Evolutionary conservation across 192 early-diverging fungal species (phyloP).

Genomic region (Ambispora gerdemannii): DNA sequence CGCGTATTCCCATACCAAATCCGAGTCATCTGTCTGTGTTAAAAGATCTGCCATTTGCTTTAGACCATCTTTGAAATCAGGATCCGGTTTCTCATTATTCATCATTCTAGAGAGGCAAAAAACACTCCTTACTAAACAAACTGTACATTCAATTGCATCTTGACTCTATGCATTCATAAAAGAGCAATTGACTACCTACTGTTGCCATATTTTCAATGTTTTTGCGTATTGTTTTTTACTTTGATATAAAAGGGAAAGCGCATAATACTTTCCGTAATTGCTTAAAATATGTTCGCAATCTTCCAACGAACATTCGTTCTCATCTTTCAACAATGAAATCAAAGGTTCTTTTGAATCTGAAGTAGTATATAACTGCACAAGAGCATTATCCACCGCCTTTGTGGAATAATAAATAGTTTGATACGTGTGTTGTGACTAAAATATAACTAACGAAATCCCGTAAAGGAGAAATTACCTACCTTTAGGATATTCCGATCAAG

Average conservation of each 20-base stretch:
- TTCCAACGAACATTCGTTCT: constrained; percentile 49
- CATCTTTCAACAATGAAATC: constrained; percentile 34
- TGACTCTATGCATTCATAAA: too few relatives aligned
- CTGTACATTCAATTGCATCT: too few relatives aligned
- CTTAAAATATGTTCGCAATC: constrained; percentile 48
- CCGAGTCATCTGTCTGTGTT: constrained; percentile 31
- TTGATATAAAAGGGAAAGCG: constrained; percentile 60
- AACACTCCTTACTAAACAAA: not conserved
- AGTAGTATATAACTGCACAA: constrained; percentile 36
- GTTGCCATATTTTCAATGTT: constrained; percentile 62
- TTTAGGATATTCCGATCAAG: too few relatives aligned
- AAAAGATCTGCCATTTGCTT: constrained; percentile 44
- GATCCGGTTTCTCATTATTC: constrained; percentile 48
- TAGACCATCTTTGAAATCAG: constrained; percentile 44
- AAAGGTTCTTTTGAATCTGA: constrained; percentile 26
- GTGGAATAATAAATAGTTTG: not conserved
- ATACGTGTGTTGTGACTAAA: too few relatives aligned
- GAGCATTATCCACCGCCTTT: constrained; percentile 41
- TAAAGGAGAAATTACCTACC: too few relatives aligned
- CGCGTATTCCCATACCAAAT: constrained; percentile 46
- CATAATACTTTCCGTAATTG: constrained; percentile 55
- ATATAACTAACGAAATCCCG: too few relatives aligned
- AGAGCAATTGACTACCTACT: constrained; percentile 38
- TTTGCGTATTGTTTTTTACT: constrained; percentile 41
- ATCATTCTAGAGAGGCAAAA: constrained; percentile 43